Evolutionary conservation across 495 filamentous ascomycete genomes (phyloP), one percentile per base, ranked within the genome.

Genomic region (Hypoxylon cercidicola): DNA sequence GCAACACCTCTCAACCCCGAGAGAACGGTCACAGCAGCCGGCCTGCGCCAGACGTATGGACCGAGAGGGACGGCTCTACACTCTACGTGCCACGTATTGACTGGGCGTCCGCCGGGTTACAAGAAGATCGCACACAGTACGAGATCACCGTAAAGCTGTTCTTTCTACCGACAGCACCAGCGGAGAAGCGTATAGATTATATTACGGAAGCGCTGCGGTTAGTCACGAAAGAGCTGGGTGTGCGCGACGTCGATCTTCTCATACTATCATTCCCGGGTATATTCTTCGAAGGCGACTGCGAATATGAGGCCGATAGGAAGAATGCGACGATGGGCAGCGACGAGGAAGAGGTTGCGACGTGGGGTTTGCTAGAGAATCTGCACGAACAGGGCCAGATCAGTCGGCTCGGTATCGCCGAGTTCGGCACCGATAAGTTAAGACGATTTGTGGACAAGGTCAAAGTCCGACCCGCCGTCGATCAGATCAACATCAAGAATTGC

Each of bases 401-500:
- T 64, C 86, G 87, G 49, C 82, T 98, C 19, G 96, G 95, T 0
- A 81, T 98, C 10, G 86, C 96, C 40, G 95, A 99, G 72, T 98
- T 97, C 72, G 92, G 94, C 28, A 90, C 83, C 47, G 88, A 93
- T 72, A 87, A 94, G 48, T 77, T 99, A 39, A 75, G 84, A 1
- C 80, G 84, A 8, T 82, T 86, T 53, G 57, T 85, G 13, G 62
- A 75, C 23, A 78, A 83, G 45, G 89, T 91, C 16, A 81, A 78
- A 41, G 79, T 97, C 44, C 88, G 87, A 68, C 96, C 95, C 9
- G 80, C 85, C 2, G 95, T 98, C 20, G 86, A 98, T 77, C 95
- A 99, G 85, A 96, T 99, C 82, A 98, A 98, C 75, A 84, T 97
- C 47, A 90, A 93, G 67, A 93, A 98, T 75, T 97, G 93, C 78